Conservation (phyloP, 306 rosid genomes). For the Phaseolus lunatus region DNA sequence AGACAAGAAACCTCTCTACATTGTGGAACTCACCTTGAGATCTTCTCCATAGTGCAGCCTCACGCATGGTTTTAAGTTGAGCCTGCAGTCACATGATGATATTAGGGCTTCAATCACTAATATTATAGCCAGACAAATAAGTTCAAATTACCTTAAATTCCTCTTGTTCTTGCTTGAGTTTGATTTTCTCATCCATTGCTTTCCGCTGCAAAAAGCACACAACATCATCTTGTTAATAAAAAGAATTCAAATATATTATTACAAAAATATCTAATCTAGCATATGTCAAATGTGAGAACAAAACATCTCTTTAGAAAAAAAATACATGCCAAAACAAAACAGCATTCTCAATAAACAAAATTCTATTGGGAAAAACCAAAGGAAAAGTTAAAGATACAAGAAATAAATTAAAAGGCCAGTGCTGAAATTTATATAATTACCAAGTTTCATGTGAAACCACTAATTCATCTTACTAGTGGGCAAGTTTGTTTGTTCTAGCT, state of each 20-base stretch:
- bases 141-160: constrained; percentile 64
- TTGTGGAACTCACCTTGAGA: constrained; percentile 70
- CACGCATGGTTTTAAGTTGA: constrained; percentile 82
- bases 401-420: not conserved
- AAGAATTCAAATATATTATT: constrained; percentile 9
- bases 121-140: constrained; percentile 31
- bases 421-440: constrained; percentile 12
- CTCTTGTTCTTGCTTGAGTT: constrained; percentile 83
- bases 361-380: not conserved
- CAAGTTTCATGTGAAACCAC: not conserved
- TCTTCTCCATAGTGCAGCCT: constrained; percentile 93
- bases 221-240: constrained; percentile 34
- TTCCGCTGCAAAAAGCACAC: constrained; percentile 67
- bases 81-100: constrained; percentile 55
- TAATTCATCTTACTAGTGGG: not conserved
- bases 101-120: constrained; percentile 20
- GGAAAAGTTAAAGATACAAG: not conserved
- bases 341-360: not conserved
- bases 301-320: not conserved
- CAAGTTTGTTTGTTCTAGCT: not conserved
- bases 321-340: constrained; percentile 14
- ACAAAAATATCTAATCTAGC: constrained; percentile 21
- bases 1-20: constrained; percentile 24
- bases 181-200: constrained; percentile 87
- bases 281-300: constrained; percentile 33